A percentile compares a stretch with the other conserved stretches of the same genome.
Conservation (phyloP, 2,329 filamentous ascomycete species). For the Ophiostoma triangulosporum region DNA sequence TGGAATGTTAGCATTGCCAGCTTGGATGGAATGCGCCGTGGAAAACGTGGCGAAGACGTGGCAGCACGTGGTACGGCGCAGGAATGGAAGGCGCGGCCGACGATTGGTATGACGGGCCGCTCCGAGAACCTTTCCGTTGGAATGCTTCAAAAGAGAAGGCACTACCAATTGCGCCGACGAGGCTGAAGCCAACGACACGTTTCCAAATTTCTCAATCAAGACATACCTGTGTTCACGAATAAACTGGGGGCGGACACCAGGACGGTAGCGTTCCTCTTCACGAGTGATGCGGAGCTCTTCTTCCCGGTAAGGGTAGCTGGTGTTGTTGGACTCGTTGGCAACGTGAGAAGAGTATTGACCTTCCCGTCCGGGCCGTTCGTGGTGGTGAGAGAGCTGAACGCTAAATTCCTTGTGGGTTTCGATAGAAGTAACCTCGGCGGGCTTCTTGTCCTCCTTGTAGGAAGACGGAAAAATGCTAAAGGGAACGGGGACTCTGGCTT, state of each 20-base stretch:
- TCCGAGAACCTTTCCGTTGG: conserved; percentile 1
- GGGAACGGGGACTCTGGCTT: conserved; percentile 96
- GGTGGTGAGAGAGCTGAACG: conserved; percentile 62
- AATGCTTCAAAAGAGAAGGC: not conserved
- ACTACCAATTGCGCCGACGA: not conserved
- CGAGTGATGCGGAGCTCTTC: conserved; percentile 75
- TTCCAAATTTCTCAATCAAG: not conserved
- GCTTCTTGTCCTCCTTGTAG: conserved; percentile 21
- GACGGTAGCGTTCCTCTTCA: conserved; percentile 64
- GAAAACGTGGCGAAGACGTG: not conserved
- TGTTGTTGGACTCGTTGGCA: conserved; percentile 12
- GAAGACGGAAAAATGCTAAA: conserved; percentile 95
- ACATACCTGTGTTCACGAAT: conserved; percentile 40
- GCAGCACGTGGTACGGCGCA: not conserved
- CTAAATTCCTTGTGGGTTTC: conserved; percentile 67
- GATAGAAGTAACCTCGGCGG: conserved; percentile 27
- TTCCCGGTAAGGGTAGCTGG: conserved; percentile 42
- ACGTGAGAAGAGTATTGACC: conserved; percentile 73
- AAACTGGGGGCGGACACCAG: conserved; percentile 46
- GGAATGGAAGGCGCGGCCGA: not conserved
- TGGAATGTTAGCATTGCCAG: conserved; percentile 3
- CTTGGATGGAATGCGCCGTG: not conserved
- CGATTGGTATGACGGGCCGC: conserved; percentile 9
- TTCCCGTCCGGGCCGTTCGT: conserved; percentile 87
- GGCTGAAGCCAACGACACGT: not conserved